Evolutionary conservation across 139 green algal genomes (phyloP).

Genomic region (Tetraselmis chui): DNA sequence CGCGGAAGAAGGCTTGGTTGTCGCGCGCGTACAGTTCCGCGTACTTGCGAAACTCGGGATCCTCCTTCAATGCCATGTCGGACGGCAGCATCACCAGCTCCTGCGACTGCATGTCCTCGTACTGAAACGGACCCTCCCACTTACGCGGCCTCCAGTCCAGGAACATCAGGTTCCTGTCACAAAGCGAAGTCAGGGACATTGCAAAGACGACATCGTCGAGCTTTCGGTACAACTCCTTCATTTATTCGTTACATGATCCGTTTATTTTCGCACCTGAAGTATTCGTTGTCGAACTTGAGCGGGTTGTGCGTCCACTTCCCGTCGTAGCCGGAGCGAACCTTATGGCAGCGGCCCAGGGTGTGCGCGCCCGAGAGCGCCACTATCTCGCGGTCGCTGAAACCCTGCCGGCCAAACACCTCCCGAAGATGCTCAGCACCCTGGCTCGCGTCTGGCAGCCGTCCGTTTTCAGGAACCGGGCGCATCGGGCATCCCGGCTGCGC

Average conservation of each 20-base stretch:
- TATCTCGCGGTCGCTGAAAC: conserved; percentile 38
- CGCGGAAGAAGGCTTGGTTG: conserved; percentile 37
- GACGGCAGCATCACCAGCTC: conserved; percentile 38
- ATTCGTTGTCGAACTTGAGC: conserved; percentile 45
- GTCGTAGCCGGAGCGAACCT: conserved; percentile 31
- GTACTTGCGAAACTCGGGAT: conserved; percentile 26
- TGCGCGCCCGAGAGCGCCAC: conserved; percentile 37
- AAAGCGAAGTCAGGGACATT: not conserved
- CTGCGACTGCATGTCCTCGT: conserved; percentile 2
- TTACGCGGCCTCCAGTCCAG: conserved; percentile 13
- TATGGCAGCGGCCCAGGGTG: conserved; percentile 15
- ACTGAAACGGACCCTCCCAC: conserved; percentile 22
- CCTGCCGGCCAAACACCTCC: conserved; percentile 40
- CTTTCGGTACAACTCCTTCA: no score
- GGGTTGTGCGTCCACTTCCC: conserved; percentile 38
- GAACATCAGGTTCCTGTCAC: not conserved
- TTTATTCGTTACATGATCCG: no score
- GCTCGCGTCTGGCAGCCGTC: conserved; percentile 18
- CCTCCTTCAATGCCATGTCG: conserved; percentile 33
- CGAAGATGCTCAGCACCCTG: conserved; percentile 31
- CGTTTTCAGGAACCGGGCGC: conserved; percentile 3
- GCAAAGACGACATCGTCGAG: no score
- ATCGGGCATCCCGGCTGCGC: not conserved
- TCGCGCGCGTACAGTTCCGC: conserved; percentile 39
- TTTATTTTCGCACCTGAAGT: conserved; percentile 45